Base-by-base conservation (phyloP, 257 asterid species). In the Petunia axillaris region DNA sequence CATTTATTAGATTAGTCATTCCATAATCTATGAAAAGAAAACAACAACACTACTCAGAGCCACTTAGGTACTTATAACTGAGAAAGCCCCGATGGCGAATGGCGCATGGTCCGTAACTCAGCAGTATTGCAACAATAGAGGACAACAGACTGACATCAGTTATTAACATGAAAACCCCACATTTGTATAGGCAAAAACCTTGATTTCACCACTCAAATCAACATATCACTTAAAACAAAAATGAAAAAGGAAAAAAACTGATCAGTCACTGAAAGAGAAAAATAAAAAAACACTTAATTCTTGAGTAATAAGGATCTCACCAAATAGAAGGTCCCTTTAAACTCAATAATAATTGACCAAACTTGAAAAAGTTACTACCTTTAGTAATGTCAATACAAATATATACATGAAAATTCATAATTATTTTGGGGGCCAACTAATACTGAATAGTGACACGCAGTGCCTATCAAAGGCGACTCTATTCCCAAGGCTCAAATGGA, bases 1-100 rank as follows among this genome's bases (percentile, higher is more conserved):
- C 82, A 83, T 78, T 75, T 76, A 81, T 52, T 84, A 78, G 46
- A 78, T 85, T 59, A 87, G 83, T 81, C 6, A 54, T 37, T 36
- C 82, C 15, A 44, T 38, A 55, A 53, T 10, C 25, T 25, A 25
- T 25, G 25, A 54, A 46, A 73, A 46, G 48, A 53, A 36, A 58
- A 62, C 4, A 16, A 55, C 35, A 53, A 36, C 65, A 62, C 4
- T 37, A 55, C 35, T 7, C 55, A 63, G 54, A 66, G 76, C 55
- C 77, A 63, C 50, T 41, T 53, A 4, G 25, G 40, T 15, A 6
- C 13, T 13, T 25, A 25, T 25, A 25, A 25, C 25, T 25, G 25
- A 25, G 25, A 25, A 25, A 25, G 25, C 25, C 25, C 25, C 25
- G 25, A 25, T 25, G 25, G 25, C 25, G 25, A 25, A 25, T 25